Percentiles rank a stretch among this genome's conserved stretches.
phyloP scores from a whole-genome alignment of 352 stramenopile species.

The Pythium coloratum region DNA sequence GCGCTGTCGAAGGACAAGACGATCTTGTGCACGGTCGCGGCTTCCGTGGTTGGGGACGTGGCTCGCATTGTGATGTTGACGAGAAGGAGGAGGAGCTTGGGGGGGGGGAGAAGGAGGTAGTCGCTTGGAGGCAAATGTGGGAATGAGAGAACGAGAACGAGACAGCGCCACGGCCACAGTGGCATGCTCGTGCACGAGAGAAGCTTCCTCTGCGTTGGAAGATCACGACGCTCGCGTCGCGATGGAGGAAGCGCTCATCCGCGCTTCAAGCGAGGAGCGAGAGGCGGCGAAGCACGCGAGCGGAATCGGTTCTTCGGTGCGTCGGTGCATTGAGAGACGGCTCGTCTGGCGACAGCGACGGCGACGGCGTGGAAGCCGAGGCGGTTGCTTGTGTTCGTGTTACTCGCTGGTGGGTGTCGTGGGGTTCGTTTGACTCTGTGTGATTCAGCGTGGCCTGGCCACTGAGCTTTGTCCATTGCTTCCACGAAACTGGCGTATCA shows the following conservation, averaged over 20 bases:
- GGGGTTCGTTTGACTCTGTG: too few relatives aligned
- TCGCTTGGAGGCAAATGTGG: conserved; percentile 6
- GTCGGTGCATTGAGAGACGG: too few relatives aligned
- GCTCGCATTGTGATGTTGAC: neutral
- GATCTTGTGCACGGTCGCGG: conserved; percentile 8
- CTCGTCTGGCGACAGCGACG: neutral
- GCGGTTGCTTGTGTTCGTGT: neutral
- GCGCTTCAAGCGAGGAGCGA: neutral
- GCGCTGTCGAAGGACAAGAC: neutral
- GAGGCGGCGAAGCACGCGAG: neutral
- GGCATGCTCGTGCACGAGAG: neutral
- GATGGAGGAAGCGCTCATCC: neutral
- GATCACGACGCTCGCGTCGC: neutral
- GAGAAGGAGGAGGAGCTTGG: neutral
- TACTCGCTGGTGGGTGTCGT: too few relatives aligned
- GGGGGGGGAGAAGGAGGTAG: neutral
- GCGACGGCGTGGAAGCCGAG: neutral
- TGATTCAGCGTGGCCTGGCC: too few relatives aligned
- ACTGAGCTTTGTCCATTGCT: neutral
- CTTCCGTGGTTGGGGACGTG: neutral
- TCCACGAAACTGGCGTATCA: neutral
- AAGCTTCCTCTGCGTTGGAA: neutral
- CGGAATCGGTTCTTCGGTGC: neutral
- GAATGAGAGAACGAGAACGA: neutral
- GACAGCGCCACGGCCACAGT: neutral